Evolutionary conservation across 345 rosid species (phyloP).

Genomic region (Lumnitzera racemosa): DNA sequence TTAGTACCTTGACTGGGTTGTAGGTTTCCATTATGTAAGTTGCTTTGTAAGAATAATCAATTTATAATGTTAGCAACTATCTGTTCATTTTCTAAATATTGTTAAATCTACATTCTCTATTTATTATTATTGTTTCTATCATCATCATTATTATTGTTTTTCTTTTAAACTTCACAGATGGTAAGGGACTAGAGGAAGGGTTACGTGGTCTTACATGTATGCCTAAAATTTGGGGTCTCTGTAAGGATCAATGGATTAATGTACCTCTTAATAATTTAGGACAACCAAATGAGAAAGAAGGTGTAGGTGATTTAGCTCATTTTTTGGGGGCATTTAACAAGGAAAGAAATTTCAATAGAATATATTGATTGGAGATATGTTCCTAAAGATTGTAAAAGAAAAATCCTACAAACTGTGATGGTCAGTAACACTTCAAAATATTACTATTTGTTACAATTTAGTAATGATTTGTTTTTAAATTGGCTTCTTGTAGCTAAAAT

Average conservation of each 20-base stretch:
- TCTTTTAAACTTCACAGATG: too few species aligned
- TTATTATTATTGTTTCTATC: too few species aligned
- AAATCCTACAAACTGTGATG: neutral
- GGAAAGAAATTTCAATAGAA: neutral
- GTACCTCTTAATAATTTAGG: conserved; percentile 1
- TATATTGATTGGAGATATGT: neutral
- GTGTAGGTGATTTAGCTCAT: neutral
- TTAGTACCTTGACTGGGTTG: too few species aligned
- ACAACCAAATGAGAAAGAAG: neutral
- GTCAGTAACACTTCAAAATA: neutral
- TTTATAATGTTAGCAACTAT: too few species aligned
- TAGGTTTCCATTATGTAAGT: too few species aligned
- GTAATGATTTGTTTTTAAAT: neutral
- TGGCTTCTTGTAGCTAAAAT: conserved; percentile 1
- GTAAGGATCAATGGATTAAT: neutral
- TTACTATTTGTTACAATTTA: neutral
- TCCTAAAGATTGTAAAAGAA: neutral
- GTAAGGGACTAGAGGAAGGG: too few species aligned
- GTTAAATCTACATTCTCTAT: too few species aligned
- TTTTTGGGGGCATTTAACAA: neutral
- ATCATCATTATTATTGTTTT: too few species aligned
- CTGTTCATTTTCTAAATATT: too few species aligned
- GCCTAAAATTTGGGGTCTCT: neutral
- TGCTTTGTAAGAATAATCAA: too few species aligned
- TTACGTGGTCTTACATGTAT: neutral